Evolutionary conservation across 768 basidiomycete genomes (phyloP), one percentile per base, ranked within the genome.

Genomic region (Auriscalpium microsporum): DNA sequence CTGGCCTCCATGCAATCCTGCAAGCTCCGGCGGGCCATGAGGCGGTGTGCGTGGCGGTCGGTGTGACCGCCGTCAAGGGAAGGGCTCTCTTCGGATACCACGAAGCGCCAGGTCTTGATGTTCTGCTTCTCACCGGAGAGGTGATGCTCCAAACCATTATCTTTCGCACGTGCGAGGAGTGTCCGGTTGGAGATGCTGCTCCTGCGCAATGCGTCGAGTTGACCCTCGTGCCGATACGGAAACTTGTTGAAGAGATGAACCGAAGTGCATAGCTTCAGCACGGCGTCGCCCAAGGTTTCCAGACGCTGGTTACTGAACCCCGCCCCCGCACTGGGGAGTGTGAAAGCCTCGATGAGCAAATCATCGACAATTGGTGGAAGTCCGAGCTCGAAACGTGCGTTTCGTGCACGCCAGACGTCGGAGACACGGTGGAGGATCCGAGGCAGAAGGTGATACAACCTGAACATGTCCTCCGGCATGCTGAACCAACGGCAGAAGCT

Each of bases 1-100:
- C 82, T 75, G 0, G 93, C 86, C 66, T 94, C 93, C 83, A 92
- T 88, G 64, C 87, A 91, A 64, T 94, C 92, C 64, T 90, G 88
- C 58, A 94, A 68, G 62, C 86, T 83, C 54, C 89, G 71, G 28
- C 88, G 76, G 4, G 85, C 81, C 55, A 83, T 79, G 38, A 69
- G 68, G 37, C 85, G 77, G 52, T 52, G 60, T n/a, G 73, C 73
- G 46, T 56, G 69, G 46, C 75, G 69, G 19, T 45, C 48, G 10
- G 66, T 58, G 42, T 47, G 42, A 6, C 45, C 38, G 37, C 70
- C 58, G 23, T 59, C 62, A 45, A 68, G 64, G 35, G 68, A 67
- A n/a, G 68, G 65, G 16, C 73, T 72, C 10, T 73, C 73, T 2
- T 69, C 64, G 14, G 68, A 68, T 0, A 75, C 60, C 40, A 78